Base-by-base conservation (phyloP, 176 grass and related monocot species). In the Cymbopogon citratus region DNA sequence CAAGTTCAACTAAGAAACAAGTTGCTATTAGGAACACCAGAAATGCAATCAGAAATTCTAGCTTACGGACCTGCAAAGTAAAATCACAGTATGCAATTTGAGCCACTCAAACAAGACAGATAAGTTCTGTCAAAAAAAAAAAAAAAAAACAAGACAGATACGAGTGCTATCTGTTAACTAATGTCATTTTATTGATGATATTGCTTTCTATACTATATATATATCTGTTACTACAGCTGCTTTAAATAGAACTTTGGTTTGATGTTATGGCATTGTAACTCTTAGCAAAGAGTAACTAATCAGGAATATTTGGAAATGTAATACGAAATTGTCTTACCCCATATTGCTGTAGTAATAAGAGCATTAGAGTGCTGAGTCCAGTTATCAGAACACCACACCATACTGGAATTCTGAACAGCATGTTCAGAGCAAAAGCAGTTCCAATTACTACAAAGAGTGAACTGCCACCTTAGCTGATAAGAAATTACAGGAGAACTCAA, bases 361-460 rank as follows among this genome's bases (percentile, higher is more conserved):
- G 90, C 69, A 98, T 78, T 71, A 98, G 82, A 81, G 96, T 98
- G 88, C 96, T 98, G 66, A 95, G 87, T 28, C 92, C 96, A 71
- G 96, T 98, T 82, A 95, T 80, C 36, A 98, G 89, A 88, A 98
- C 96, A 70, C 96, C 96, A 75, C 91, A 94, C 96, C 96, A 98
- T 52, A 98, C 38, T 1, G 92, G 92, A 62, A 98, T 87, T 77
- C 81, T 88, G 84, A 98, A 98, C 41, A 98, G 90, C 82, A 98
- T 95, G 77, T 98, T 98, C 76, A 98, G 83, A 84, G 96, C 96
- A 95, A 98, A 98, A 74, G 96, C 96, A 43, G 96, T 98, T 73
- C 96, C 96, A 84, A 98, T 98, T 73, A 98, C 96, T 98, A 87
- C 60, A 85, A 86, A 36, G 11, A 73, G 57, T 75, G 81, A 66